A percentile compares a stretch with the other conserved stretches of the same genome.
Evolutionary conservation across 495 filamentous ascomycete genomes (phyloP).

Genomic region (Podospora pseudoanserina): DNA sequence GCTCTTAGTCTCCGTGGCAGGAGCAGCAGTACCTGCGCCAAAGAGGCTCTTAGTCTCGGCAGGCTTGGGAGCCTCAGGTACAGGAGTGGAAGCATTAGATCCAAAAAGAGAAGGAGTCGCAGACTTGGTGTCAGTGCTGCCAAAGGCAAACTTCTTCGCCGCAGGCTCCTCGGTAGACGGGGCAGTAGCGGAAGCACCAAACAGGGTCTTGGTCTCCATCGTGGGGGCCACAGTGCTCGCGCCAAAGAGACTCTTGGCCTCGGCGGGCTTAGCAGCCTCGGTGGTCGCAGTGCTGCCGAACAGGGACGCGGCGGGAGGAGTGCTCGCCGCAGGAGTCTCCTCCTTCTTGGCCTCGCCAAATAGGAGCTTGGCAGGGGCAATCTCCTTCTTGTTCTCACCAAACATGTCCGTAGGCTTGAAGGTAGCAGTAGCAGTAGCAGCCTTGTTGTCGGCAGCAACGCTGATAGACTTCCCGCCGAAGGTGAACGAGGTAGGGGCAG

Average conservation of each 20-base stretch:
- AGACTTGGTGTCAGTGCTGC: slow-evolving; percentile 29
- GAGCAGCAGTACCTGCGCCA: slow-evolving; percentile 11
- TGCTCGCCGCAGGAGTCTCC: slow-evolving; percentile 18
- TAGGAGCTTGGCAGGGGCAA: slow-evolving; percentile 21
- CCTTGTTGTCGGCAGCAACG: slow-evolving; percentile 21
- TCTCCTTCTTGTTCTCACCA: slow-evolving; percentile 32
- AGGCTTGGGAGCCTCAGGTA: slow-evolving; percentile 20
- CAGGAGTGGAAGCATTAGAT: slow-evolving; percentile 15
- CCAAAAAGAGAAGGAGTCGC: slow-evolving; percentile 19
- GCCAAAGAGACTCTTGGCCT: slow-evolving; percentile 30
- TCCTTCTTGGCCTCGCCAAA: slow-evolving; percentile 32
- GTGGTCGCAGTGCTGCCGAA: slow-evolving; percentile 24
- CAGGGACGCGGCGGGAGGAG: slow-evolving; percentile 22
- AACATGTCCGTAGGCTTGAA: slow-evolving; percentile 46
- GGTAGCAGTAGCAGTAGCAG: slow-evolving; percentile 32
- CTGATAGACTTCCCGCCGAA: slow-evolving; percentile 24
- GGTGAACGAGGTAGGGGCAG: slow-evolving; percentile 16
- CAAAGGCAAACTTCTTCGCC: slow-evolving; percentile 25
- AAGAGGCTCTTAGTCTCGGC: slow-evolving; percentile 29
- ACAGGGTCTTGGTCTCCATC: slow-evolving; percentile 23
- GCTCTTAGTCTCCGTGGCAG: slow-evolving; percentile 15
- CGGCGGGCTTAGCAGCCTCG: slow-evolving; percentile 19
- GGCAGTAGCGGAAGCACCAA: slow-evolving; percentile 25
- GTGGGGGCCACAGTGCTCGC: background rate
- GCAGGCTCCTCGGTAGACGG: slow-evolving; percentile 15